Evolutionary conservation across 1,284 basidiomycete species (phyloP).

Genomic region (Ceratobasidium papillatum): DNA sequence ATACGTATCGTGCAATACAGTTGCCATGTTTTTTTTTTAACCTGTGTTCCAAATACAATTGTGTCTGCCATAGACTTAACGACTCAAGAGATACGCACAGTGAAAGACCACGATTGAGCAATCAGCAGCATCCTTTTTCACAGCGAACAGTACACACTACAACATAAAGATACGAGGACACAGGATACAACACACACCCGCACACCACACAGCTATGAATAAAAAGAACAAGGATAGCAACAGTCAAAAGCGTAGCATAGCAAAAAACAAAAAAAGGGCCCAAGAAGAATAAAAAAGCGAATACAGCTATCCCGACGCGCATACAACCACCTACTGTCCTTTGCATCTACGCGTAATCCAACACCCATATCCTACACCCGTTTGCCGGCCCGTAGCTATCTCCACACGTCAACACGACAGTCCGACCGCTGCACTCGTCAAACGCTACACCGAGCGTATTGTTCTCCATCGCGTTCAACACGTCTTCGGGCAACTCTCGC

Average conservation of each 20-base stretch:
- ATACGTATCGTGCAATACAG: too few species aligned
- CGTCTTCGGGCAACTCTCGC: conserved; percentile 23
- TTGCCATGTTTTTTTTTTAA: too few species aligned
- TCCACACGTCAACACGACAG: conserved; percentile 9
- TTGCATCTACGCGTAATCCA: conserved; percentile 25
- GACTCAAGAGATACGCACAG: too few species aligned
- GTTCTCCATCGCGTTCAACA: conserved; percentile 28
- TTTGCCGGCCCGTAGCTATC: not conserved
- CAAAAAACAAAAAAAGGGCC: not conserved
- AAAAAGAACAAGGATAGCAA: not conserved
- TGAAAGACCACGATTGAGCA: too few species aligned
- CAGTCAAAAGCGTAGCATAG: not conserved
- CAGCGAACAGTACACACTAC: not conserved
- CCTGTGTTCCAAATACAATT: too few species aligned
- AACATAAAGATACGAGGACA: conserved; percentile 1
- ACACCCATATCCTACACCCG: conserved; percentile 17
- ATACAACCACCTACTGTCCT: not conserved
- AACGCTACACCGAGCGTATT: conserved; percentile 26
- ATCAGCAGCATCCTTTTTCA: too few species aligned
- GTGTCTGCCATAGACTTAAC: too few species aligned
- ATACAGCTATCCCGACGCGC: not conserved
- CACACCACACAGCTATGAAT: not conserved
- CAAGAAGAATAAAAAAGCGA: not conserved
- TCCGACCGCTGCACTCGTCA: conserved; percentile 14
- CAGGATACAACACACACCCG: not conserved